phyloP scores from a whole-genome alignment of 148 eudicot genomes.

The Chenopodium suecicum region DNA sequence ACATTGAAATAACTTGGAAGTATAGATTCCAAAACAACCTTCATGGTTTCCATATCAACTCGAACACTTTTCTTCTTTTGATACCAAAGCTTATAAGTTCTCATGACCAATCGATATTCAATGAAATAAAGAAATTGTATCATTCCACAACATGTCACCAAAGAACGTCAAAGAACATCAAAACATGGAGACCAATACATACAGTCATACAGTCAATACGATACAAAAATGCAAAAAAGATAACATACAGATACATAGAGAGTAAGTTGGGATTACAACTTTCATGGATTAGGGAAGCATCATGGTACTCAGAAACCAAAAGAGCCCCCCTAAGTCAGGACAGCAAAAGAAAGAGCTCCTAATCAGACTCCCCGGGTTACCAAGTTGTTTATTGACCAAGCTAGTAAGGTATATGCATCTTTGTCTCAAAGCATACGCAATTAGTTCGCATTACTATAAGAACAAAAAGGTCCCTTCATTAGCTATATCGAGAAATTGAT shows the following conservation, averaged over 20 bases:
- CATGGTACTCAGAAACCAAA: conserved; percentile 31
- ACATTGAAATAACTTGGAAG: neutral
- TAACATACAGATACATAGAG: neutral
- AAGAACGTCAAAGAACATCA: neutral
- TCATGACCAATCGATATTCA: neutral
- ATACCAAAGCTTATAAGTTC: neutral
- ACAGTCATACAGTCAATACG: too few species aligned
- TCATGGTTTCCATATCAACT: neutral
- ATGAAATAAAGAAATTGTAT: neutral
- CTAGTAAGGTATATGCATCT: conserved; percentile 15
- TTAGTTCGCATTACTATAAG: conserved; percentile 3
- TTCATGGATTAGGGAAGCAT: conserved; percentile 31
- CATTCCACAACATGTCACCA: neutral
- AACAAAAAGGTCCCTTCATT: neutral
- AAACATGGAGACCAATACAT: neutral
- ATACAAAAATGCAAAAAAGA: neutral
- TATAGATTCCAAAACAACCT: neutral
- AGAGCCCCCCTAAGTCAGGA: conserved; percentile 18
- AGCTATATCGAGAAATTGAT: conserved; percentile 8
- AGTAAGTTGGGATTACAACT: conserved; percentile 7
- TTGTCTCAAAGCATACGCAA: conserved; percentile 13
- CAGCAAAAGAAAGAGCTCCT: conserved; percentile 23
- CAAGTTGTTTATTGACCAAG: conserved; percentile 38
- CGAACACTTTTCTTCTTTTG: neutral
- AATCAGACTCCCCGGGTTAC: conserved; percentile 37